Base-by-base conservation (phyloP, 225 moss, liverwort and hornwort genomes). In the Takakia lepidozioides region DNA sequence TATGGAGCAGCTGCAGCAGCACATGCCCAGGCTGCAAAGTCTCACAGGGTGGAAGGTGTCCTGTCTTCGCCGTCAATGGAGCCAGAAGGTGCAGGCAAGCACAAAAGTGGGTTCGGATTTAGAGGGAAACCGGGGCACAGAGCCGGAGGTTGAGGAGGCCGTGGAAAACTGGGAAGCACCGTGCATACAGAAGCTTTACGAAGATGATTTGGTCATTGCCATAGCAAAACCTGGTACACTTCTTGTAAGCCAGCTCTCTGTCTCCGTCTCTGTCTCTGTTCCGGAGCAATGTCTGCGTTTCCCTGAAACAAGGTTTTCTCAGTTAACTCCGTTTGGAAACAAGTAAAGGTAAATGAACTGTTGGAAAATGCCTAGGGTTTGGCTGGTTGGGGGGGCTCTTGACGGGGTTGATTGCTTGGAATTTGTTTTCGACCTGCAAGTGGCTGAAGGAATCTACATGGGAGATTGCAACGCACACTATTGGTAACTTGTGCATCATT, bases 211-310 rank as follows among this genome's bases (percentile, higher is more conserved):
- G 65, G 63, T 84, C 34, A 57, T 81, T 9, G 84, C 73, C 34
- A 67, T 84, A 28, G 62, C 76, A 2, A 84, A 81, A 55, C 84
- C 84, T 29, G 84, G 76, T 39, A 76, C 73, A 37, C 56, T 84
- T 5, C 73, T 76, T 13, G 84, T 84, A 48, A 81, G 41, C 49
- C 24, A 19, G 25, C 27, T 22, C 25, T 23, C 4, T 39, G 19
- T 40, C 17, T 15, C 24, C 21, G n/a, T n/a, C n/a, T n/a, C n/a
- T n/a, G n/a, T n/a, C n/a, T n/a, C n/a, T n/a, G n/a, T n/a, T n/a
- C n/a, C n/a, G n/a, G n/a, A n/a, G n/a, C n/a, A n/a, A n/a, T n/a
- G n/a, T n/a, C n/a, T n/a, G n/a, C n/a, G n/a, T n/a, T n/a, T n/a
- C n/a, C n/a, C n/a, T n/a, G n/a, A n/a, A n/a, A n/a, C n/a, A n/a